Evolutionary conservation across 768 basidiomycete species (phyloP).

Genomic region (Kwoniella heveanensis): DNA sequence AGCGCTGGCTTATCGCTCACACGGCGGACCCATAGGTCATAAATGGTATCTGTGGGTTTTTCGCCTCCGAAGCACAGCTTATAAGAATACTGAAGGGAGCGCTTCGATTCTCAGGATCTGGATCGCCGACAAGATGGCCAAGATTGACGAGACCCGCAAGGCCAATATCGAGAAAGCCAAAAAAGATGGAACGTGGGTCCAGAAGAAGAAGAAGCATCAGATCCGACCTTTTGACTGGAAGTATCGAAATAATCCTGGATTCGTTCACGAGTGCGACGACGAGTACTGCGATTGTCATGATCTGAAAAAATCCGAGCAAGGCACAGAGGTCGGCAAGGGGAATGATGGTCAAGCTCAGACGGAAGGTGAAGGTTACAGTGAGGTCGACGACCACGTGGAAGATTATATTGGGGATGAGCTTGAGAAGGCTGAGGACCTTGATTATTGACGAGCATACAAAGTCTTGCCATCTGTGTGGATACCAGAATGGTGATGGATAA

Average conservation of each 20-base stretch:
- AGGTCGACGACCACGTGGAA: not conserved
- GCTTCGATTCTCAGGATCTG: slow-evolving; percentile 1
- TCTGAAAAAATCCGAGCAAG: not conserved
- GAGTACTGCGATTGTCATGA: not conserved
- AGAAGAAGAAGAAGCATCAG: slow-evolving; percentile 10
- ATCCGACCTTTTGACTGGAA: slow-evolving; percentile 14
- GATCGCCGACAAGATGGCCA: not conserved
- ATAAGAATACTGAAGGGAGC: too few species aligned
- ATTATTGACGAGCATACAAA: not conserved
- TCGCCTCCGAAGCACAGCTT: too few species aligned
- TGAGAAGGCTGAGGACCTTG: not conserved
- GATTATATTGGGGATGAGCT: not conserved
- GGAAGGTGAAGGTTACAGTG: not conserved
- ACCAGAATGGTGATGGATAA: too few species aligned
- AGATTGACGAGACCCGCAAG: not conserved
- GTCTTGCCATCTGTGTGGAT: too few species aligned
- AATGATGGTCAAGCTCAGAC: not conserved
- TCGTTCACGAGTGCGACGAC: not conserved
- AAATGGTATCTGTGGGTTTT: slow-evolving; percentile 24
- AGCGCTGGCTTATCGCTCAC: slow-evolving; percentile 28
- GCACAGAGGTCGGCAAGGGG: not conserved
- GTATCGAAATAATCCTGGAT: not conserved
- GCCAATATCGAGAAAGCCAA: slow-evolving; percentile 18
- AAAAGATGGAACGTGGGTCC: slow-evolving; percentile 9
- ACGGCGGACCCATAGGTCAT: slow-evolving; percentile 26